phyloP scores from a whole-genome alignment of 2,329 filamentous ascomycete species.

The Clarireedia sp. region DNA sequence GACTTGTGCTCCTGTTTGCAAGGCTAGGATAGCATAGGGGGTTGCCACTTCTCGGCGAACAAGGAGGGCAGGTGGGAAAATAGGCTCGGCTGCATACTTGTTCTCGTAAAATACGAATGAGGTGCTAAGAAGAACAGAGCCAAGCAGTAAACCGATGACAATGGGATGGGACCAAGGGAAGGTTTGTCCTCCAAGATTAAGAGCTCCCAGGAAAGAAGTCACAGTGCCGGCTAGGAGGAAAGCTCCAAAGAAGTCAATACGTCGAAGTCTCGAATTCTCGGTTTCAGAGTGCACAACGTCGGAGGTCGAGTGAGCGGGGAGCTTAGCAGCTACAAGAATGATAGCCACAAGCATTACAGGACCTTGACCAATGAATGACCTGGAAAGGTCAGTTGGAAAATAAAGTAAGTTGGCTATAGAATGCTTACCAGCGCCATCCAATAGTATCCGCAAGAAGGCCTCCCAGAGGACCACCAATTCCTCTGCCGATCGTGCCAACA shows the following conservation, averaged over 20 bases:
- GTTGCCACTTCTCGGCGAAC: conserved; percentile 43
- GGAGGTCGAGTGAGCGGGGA: conserved; percentile 29
- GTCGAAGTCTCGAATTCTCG: conserved; percentile 57
- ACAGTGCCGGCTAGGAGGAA: conserved; percentile 31
- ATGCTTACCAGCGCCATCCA: conserved; percentile 61
- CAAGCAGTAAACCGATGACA: conserved; percentile 29
- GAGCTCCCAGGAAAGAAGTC: conserved; percentile 34
- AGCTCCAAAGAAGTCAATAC: conserved; percentile 69
- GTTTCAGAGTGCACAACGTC: conserved; percentile 49
- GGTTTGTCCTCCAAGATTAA: conserved; percentile 42
- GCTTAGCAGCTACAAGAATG: conserved; percentile 50
- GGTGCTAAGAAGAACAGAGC: conserved; percentile 23
- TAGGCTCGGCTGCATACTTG: conserved; percentile 43
- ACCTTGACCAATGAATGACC: conserved; percentile 64
- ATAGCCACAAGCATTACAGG: conserved; percentile 62
- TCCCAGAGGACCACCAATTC: conserved; percentile 61
- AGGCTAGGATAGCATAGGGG: conserved; percentile 42
- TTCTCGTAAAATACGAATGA: conserved; percentile 30
- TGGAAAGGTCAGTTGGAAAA: conserved; percentile 21
- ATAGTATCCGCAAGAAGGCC: conserved; percentile 65
- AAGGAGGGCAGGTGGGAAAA: conserved; percentile 50
- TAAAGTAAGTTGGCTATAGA: neutral
- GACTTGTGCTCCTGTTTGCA: conserved; percentile 51
- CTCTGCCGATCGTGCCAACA: conserved; percentile 60
- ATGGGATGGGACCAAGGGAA: conserved; percentile 32